These are phyloP conservation scores for Trichoderma endophyticum DNA, from an alignment of 2,329 filamentous ascomycete genomes.

Conservation along the genomic window DNA sequence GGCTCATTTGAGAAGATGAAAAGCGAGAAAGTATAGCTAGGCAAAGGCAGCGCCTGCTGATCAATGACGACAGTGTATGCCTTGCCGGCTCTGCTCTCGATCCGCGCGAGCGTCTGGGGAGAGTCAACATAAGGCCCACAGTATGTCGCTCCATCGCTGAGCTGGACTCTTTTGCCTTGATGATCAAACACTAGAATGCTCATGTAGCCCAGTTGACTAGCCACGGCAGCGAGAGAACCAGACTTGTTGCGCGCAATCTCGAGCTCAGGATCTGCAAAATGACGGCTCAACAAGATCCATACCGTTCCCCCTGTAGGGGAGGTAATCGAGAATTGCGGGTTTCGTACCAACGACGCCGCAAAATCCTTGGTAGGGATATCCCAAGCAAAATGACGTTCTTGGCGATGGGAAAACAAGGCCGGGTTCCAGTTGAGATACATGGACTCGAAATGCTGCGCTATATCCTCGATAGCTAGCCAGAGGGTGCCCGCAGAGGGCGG, in stretches of 20 bases:
- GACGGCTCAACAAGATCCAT: slow-evolving; percentile 83
- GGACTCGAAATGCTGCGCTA: slow-evolving; percentile 89
- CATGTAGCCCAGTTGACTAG: slow-evolving; percentile 72
- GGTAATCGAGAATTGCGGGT: slow-evolving; percentile 69
- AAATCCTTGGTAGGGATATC: slow-evolving; percentile 52
- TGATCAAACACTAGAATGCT: slow-evolving; percentile 78
- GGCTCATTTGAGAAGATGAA: slow-evolving; percentile 71
- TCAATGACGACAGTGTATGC: slow-evolving; percentile 64
- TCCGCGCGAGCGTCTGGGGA: slow-evolving; percentile 80
- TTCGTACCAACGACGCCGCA: slow-evolving; percentile 57
- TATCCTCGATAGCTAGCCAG: slow-evolving; percentile 87
- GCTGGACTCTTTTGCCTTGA: slow-evolving; percentile 66
- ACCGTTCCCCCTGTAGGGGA: slow-evolving; percentile 59
- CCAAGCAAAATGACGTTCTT: slow-evolving; percentile 92
- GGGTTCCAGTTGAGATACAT: slow-evolving; percentile 99
- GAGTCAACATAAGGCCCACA: slow-evolving; percentile 89
- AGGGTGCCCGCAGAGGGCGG: slow-evolving; percentile 64
- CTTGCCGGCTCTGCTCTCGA: slow-evolving; percentile 44
- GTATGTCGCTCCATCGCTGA: slow-evolving; percentile 68
- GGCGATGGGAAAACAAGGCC: slow-evolving; percentile 70
- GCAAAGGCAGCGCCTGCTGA: slow-evolving; percentile 72
- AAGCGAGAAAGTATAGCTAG: slow-evolving; percentile 79
- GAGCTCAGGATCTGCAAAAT: slow-evolving; percentile 71
- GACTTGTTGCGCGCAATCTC: slow-evolving; percentile 49
- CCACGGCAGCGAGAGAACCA: slow-evolving; percentile 42